Evolutionary conservation across 352 stramenopile genomes (phyloP).

Genomic region (Globisporangium carolinianum): DNA sequence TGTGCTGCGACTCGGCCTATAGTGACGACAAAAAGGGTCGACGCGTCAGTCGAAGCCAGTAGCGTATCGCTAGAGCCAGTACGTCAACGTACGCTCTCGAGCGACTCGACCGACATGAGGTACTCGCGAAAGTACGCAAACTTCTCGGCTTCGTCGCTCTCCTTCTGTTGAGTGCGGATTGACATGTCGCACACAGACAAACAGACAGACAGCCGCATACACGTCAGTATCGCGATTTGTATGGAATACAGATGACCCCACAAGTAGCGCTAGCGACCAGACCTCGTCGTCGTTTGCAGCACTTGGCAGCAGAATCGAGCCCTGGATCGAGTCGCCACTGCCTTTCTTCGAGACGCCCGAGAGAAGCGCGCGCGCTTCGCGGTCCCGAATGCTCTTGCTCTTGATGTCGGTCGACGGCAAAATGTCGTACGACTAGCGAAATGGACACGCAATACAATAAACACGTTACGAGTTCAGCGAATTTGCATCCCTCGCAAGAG

Average conservation of each 20-base stretch:
- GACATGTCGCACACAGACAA: not conserved
- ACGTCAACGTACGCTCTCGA: conserved; percentile 52
- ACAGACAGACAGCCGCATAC: not conserved
- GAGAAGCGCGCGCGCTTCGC: conserved; percentile 63
- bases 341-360: conserved; percentile 73
- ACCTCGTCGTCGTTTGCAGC: conserved; percentile 49
- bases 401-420: conserved; percentile 76
- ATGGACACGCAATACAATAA: too few relatives aligned
- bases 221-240: not conserved
- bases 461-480: too few relatives aligned
- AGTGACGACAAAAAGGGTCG: not conserved
- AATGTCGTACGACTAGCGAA: conserved; percentile 73
- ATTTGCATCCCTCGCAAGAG: not conserved
- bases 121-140: conserved; percentile 83
- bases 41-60: too few relatives aligned
- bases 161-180: conserved; percentile 19
- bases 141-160: conserved; percentile 52
- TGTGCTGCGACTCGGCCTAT: conserved; percentile 57
- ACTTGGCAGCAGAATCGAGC: conserved; percentile 70
- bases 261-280: not conserved
- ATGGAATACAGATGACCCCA: not conserved
- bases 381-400: conserved; percentile 59
- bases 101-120: conserved; percentile 55
- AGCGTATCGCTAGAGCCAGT: not conserved
- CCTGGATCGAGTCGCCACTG: conserved; percentile 53